These are phyloP conservation scores for Mortierella sp. DNA, from an alignment of 371 early-diverging fungal species.

Conservation along the genomic window DNA sequence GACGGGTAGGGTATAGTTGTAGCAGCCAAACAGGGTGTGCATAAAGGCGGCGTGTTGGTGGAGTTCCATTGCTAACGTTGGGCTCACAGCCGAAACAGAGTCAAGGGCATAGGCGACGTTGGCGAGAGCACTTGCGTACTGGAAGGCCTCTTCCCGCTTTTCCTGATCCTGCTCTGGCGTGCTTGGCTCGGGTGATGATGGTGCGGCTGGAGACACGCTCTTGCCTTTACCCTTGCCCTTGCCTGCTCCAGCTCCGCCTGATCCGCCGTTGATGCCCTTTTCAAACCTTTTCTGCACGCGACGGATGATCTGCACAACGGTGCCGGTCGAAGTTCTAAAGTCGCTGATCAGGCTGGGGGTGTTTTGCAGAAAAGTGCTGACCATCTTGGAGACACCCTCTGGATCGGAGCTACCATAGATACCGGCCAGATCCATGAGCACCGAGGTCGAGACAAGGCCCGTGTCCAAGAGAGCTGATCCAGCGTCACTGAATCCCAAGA, in stretches of 20 bases:
- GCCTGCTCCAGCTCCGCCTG: slow-evolving; percentile 14
- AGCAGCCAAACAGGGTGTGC: slow-evolving; percentile 41
- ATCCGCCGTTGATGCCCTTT: slow-evolving; percentile 37
- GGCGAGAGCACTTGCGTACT: slow-evolving; percentile 34
- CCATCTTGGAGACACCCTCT: slow-evolving; percentile 51
- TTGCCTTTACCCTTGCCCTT: slow-evolving; percentile 55
- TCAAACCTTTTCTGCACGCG: slow-evolving; percentile 54
- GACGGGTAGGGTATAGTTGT: slow-evolving; percentile 54
- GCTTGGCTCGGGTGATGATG: slow-evolving; percentile 26
- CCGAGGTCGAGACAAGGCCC: slow-evolving; percentile 56
- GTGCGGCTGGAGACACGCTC: slow-evolving; percentile 21
- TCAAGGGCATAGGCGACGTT: slow-evolving; percentile 41
- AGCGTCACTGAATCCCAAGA: slow-evolving; percentile 22
- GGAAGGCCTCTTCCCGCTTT: slow-evolving; percentile 35
- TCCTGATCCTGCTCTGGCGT: slow-evolving; percentile 25
- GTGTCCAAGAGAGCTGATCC: slow-evolving; percentile 47
- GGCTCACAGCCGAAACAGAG: slow-evolving; percentile 32
- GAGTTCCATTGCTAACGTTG: slow-evolving; percentile 28
- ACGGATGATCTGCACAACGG: slow-evolving; percentile 58
- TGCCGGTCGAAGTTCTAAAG: slow-evolving; percentile 42
- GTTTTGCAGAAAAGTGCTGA: slow-evolving; percentile 40
- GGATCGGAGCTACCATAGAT: slow-evolving; percentile 62
- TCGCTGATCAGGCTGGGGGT: slow-evolving; percentile 43
- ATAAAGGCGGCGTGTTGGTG: slow-evolving; percentile 32
- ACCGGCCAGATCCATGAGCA: slow-evolving; percentile 59